Evolutionary conservation across 2,329 filamentous ascomycete genomes (phyloP).

Genomic region (Stemphylium lycopersici): DNA sequence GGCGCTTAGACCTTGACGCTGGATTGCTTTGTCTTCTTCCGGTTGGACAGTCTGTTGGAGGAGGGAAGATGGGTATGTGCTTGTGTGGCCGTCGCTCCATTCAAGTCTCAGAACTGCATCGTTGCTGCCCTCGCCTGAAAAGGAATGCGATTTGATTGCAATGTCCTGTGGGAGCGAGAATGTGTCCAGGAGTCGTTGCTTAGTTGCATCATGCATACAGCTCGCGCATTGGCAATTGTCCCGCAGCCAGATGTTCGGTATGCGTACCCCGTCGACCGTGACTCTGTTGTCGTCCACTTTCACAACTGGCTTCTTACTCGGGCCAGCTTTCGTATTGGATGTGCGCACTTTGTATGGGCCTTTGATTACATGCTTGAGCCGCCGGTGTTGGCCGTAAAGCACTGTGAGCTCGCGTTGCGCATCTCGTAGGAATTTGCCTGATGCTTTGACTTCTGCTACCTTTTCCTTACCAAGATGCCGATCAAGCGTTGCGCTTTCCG

Average conservation of each 20-base stretch:
- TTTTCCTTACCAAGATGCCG: too few relatives aligned
- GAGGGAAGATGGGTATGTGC: slow-evolving; percentile 70
- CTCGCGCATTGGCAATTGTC: slow-evolving; percentile 74
- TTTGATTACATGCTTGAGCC: background rate
- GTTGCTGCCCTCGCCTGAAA: slow-evolving; percentile 10
- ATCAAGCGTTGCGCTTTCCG: too few relatives aligned
- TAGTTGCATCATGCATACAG: slow-evolving; percentile 73
- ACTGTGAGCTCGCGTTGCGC: background rate
- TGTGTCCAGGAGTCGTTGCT: slow-evolving; percentile 71
- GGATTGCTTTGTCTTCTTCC: slow-evolving; percentile 50
- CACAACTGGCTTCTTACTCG: background rate
- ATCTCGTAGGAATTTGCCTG: background rate
- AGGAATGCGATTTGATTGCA: slow-evolving; percentile 24
- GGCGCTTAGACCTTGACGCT: slow-evolving; percentile 39
- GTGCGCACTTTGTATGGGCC: background rate
- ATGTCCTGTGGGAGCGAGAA: slow-evolving; percentile 57
- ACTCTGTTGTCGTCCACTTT: slow-evolving; percentile 7
- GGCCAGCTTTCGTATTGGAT: accelerated
- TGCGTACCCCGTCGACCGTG: background rate
- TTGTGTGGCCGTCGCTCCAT: slow-evolving; percentile 68
- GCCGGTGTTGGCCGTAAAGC: background rate
- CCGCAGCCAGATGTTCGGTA: slow-evolving; percentile 50
- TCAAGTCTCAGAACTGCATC: slow-evolving; percentile 24
- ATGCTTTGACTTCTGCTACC: too few relatives aligned
- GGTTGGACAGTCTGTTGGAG: slow-evolving; percentile 48